Evolutionary conservation across 176 grass and related monocot genomes (phyloP).

Genomic region (Chrysopogon serrulatus): DNA sequence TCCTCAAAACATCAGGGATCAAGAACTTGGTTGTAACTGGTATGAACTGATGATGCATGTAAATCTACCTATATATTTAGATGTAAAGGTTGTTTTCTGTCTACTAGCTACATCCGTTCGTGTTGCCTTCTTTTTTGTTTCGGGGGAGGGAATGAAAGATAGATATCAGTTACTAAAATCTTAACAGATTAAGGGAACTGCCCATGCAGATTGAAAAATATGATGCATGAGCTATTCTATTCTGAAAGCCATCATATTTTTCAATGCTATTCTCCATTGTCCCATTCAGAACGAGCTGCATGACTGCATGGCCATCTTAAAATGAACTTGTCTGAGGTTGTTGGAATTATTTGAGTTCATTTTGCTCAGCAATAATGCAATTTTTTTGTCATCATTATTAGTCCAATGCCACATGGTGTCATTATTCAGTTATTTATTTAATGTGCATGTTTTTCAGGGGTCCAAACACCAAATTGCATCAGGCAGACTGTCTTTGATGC

Average conservation of each 20-base stretch:
- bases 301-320: too few species aligned
- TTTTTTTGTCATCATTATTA: neutral
- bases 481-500: constrained; percentile 88
- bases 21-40: constrained; percentile 75
- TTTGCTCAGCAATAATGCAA: neutral
- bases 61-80: neutral
- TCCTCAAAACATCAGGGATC: constrained; percentile 67
- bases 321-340: neutral
- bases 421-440: neutral
- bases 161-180: too few species aligned
- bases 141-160: too few species aligned
- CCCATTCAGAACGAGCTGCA: neutral
- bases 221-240: too few species aligned
- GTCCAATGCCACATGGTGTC: neutral
- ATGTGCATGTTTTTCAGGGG: constrained; percentile 32
- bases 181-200: too few species aligned
- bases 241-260: too few species aligned
- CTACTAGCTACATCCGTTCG: too few species aligned
- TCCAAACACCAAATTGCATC: constrained; percentile 93
- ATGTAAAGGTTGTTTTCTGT: too few species aligned
- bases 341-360: neutral
- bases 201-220: too few species aligned
- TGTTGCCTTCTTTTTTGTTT: too few species aligned
- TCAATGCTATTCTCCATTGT: too few species aligned
- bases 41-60: constrained; percentile 20